Base-by-base conservation (phyloP, 768 basidiomycete genomes). In the Russula vinacea region DNA sequence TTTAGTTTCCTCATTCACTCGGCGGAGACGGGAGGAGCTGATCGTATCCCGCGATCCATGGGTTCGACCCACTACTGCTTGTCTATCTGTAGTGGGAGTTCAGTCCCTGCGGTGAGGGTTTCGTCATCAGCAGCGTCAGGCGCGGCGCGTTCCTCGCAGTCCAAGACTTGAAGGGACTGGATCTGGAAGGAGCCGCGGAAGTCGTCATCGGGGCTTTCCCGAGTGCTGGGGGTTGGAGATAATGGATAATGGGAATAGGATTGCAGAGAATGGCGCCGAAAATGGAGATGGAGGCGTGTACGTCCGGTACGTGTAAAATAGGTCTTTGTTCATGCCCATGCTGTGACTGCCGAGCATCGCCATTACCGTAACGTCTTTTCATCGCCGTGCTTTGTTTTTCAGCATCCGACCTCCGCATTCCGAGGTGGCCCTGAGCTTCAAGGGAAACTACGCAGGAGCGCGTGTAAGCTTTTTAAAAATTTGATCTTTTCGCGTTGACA, bases 211-310 rank as follows among this genome's bases (percentile, higher is more conserved):
- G 62, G 32, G 35, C 55, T 13, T 67, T 67, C 60, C 68, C 68
- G 13, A 60, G 47, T 65, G 66, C 13, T 69, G 68, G 68, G 68
- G 67, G 24, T 44, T 68, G 51, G 68, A 69, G n/a, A 37, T 68
- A 42, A 60, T 66, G 64, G 51, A 55, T 29, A 56, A 67, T n/a
- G 60, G 56, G 19, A 57, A 35, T 42, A n/a, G 45, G 45, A 47
- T 11, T 22, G 29, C 51, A 2, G 66, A 62, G 13, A 62, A 56
- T 9, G 58, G 33, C 3, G 62, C 10, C n/a, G 45, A 69, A 5
- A 57, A 64, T 32, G 62, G 22, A 10, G 35, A 66, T 3, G 60
- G 42, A 1, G 68, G 62, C n/a, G 58, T 67, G 19, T 64, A 64
- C 22, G 63, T 56, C 17, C 56, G 68, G 68, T 69, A 26, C n/a